Evolutionary conservation across 257 asterid genomes (phyloP).

Genomic region (Penstemon eatonii): DNA sequence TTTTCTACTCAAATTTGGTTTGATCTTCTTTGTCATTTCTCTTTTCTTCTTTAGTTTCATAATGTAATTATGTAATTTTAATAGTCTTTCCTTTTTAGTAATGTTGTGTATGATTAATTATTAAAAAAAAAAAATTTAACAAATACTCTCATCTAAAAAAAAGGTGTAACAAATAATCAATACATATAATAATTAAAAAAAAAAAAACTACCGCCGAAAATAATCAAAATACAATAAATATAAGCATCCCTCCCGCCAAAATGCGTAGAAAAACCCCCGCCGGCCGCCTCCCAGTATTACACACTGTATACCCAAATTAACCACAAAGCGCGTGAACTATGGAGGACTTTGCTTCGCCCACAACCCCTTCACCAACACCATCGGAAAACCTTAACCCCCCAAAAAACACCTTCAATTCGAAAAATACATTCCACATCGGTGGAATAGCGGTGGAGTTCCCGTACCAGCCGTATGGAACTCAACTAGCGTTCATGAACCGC

Average conservation of each 20-base stretch:
- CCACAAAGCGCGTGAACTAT: neutral
- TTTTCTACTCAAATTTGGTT: no score
- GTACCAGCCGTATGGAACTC: constrained; percentile 90
- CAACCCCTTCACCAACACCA: constrained; percentile 1
- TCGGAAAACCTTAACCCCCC: constrained; percentile 30
- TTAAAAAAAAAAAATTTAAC: no score
- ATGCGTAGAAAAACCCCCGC: neutral
- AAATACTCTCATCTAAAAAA: no score
- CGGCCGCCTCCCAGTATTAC: neutral
- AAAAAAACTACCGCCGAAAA: no score
- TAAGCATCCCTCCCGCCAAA: neutral
- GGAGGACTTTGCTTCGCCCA: constrained; percentile 25
- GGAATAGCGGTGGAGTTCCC: constrained; percentile 95
- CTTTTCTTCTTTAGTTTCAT: no score
- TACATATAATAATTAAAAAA: no score
- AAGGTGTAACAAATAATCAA: no score
- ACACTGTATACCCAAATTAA: neutral
- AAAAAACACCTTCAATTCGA: constrained; percentile 31
- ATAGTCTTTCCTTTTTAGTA: no score
- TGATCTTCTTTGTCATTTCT: no score
- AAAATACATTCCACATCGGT: constrained; percentile 53
- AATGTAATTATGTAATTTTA: no score
- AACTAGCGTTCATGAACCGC: constrained; percentile 82
- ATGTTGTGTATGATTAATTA: no score
- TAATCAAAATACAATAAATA: no score